Conservation (phyloP, 257 asterid species). For the Fraxinus quadrangulata region DNA sequence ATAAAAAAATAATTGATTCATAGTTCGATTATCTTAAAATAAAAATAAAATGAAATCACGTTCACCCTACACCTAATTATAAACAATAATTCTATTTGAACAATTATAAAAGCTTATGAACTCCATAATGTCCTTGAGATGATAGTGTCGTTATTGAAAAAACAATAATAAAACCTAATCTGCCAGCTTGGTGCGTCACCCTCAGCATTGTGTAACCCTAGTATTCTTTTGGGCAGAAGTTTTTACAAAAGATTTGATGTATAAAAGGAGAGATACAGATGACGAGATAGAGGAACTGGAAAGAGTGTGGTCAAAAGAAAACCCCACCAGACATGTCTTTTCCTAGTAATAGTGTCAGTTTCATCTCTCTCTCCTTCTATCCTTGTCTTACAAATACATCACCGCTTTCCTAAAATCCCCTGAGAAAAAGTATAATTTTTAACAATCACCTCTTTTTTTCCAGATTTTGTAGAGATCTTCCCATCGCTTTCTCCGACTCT, state of each 20-base stretch:
- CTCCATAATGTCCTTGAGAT: too few species aligned
- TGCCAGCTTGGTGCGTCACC: too few species aligned
- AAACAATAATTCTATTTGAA: too few species aligned
- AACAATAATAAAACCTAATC: too few species aligned
- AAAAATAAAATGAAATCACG: too few species aligned
- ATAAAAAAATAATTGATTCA: too few species aligned
- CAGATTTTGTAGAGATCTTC: conserved; percentile 40
- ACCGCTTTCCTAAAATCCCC: neutral
- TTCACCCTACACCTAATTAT: too few species aligned
- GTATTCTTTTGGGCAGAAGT: neutral
- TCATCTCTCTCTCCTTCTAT: neutral
- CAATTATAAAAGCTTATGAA: too few species aligned
- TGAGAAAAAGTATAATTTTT: neutral
- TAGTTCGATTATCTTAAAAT: too few species aligned
- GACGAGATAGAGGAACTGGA: neutral
- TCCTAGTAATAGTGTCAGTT: neutral
- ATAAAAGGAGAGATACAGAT: neutral
- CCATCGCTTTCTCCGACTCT: conserved; percentile 25
- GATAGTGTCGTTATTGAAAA: too few species aligned
- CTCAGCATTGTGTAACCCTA: neutral
- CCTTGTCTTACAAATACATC: neutral
- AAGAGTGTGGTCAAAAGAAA: neutral
- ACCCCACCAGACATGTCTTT: neutral
- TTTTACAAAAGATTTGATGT: neutral
- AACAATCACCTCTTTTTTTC: conserved; percentile 9